Evolutionary conservation across 106 monocot genomes (phyloP), one percentile per base, ranked within the genome.

Genomic region (Allium fistulosum): DNA sequence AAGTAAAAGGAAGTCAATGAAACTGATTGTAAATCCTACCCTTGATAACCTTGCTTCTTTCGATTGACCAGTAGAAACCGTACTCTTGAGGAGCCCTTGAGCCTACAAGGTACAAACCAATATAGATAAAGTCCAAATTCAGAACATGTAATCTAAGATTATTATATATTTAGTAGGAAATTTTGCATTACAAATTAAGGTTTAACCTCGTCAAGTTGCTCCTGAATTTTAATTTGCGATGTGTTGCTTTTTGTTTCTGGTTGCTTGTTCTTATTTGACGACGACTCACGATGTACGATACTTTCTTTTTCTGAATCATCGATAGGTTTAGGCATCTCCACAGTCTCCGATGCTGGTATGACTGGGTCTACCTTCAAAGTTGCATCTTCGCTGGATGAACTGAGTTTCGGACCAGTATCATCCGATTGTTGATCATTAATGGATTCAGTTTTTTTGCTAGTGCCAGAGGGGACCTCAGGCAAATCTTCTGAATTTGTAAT

Each of bases 11-110:
- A 37, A 37, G 5, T 37, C 5, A 5, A 62, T 46, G 9, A 51
- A 17, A 59, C 28, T 57, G 18, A 48, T 55, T 48, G 8, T 66
- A 37, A 9, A 69, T 45, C 87, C 82, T 84, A 97, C 96, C 83
- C 85, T 86, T 51, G 92, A 91, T 78, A 97, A 80, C 71, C 96
- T 84, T 51, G 96, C 96, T 62, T 97, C 92, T 82, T 97, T 97
- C 80, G 96, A 92, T 58, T 92, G 86, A 48, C 96, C 96, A 68
- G 86, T 86, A 69, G 92, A 88, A 46, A 80, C 75, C 68, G 86
- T 75, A 72, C 71, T 84, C 69, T 92, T 85, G 17, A 97, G 88
- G 18, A 97, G 71, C 53, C 96, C 96, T 62, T 89, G 96, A 65
- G 96, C 96, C 96, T 97, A 82, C 65, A 74, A 68, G 11, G 74